Evolutionary conservation across 1,284 basidiomycete genomes (phyloP), one percentile per base, ranked within the genome.

Genomic region (Rhodotorula mucilaginosa): DNA sequence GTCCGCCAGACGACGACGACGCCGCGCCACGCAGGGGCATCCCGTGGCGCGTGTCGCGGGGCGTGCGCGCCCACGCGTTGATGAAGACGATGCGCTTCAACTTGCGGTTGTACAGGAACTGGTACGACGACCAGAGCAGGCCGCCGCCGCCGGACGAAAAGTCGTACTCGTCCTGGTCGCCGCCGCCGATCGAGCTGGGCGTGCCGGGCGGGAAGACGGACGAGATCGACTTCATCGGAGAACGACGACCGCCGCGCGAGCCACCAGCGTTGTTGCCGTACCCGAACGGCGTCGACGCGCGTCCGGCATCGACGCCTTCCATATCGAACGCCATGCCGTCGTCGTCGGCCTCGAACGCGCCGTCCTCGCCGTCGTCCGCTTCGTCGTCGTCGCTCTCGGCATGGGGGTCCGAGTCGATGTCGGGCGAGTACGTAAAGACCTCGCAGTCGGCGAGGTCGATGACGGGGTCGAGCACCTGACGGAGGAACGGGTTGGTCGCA

Each of bases 51-150:
- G 54, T 19, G 23, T 21, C 34, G n/a, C 64, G 47, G n/a, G 70
- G 71, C 15, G 69, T 89, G 52, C 90, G 87, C n/a, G 93, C 92
- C 92, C 93, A 97, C 12, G 93, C 88, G 1, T 92, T 92, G 71
- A 97, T 87, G 81, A 97, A 98, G 63, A 99, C 82, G 78, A 99
- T 89, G 29, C 96, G 88, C 84, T 97, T 98, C 75, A 83, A 82
- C 78, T 93, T 96, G 80, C 90, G 87, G 84, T 95, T 97, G 80
- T 95, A 86, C 84, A 99, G 97, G 84, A 99, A 97, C 88, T 93
- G 97, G 81, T 97, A 93, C 21, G 92, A 94, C 49, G 92, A 93
- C 96, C 95, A 98, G 10, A 98, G 85, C 69, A 98, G 84, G 7
- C 49, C 49, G 49, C 49, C 49, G n/a, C 93, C 93, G 21, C 79